Conservation (phyloP, 192 early-diverging fungal species). For the Bifiguratus adelaidae region DNA sequence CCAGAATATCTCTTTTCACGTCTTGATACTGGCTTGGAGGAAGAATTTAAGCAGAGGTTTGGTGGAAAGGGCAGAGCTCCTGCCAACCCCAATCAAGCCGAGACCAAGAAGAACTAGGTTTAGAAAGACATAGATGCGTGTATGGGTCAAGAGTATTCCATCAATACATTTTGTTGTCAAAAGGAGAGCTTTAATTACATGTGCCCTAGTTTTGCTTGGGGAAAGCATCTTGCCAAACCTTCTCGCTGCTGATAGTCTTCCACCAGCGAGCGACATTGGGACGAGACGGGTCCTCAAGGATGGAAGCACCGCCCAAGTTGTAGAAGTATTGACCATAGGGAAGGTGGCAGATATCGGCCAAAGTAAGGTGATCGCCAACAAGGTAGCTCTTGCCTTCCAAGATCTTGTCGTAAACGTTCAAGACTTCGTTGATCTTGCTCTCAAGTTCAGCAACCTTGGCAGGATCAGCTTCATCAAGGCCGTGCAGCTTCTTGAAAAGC, state of each 20-base stretch:
- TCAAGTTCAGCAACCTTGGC: neutral
- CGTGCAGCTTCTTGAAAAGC: neutral
- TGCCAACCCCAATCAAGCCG: too few relatives aligned
- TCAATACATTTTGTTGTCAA: too few relatives aligned
- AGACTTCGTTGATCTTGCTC: neutral
- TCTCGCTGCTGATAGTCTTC: constrained; percentile 5
- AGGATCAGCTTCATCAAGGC: neutral
- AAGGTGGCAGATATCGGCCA: constrained; percentile 8
- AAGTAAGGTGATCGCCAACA: constrained; percentile 2
- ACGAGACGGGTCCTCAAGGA: constrained; percentile 1
- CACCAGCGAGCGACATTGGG: constrained; percentile 14
- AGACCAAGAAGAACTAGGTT: too few relatives aligned
- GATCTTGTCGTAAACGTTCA: constrained; percentile 8
- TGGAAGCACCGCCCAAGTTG: neutral
- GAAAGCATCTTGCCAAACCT: neutral
- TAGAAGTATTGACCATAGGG: neutral
- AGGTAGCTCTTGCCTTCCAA: constrained; percentile 14
- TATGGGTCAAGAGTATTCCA: too few relatives aligned
- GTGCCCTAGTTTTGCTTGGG: neutral
- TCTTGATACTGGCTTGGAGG: constrained; percentile 79
- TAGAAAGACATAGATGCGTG: too few relatives aligned
- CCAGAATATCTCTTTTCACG: constrained; percentile 85
- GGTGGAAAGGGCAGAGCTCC: constrained; percentile 46
- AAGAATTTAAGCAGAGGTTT: constrained; percentile 71
- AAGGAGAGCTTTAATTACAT: too few relatives aligned